Base-by-base conservation (phyloP, 495 filamentous ascomycete genomes). In the Penicillium pulvis region DNA sequence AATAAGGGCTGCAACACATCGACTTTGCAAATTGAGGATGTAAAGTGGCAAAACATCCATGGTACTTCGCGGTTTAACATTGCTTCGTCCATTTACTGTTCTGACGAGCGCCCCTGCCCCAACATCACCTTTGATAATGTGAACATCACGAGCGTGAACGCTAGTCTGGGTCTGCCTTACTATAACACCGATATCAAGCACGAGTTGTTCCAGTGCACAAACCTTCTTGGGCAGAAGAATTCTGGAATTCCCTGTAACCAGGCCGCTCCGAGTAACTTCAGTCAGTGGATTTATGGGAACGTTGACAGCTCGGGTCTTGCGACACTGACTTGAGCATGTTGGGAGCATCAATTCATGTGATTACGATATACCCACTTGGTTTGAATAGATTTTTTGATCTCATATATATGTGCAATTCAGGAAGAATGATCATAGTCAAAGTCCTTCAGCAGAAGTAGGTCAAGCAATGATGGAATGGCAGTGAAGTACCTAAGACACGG, bases 1-100 rank as follows among this genome's bases (percentile, higher is more conserved):
- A 44, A 60, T 51, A 71, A 66, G 43, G 57, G 57, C 33, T 84
- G 82, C 71, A 81, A 85, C 60, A 68, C 64, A 26, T 80, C 74
- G 19, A 77, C 72, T 43, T 61, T 84, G 31, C 67, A 76, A 51
- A 78, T 82, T 59, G 62, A 67, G 24, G 74, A 83, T 60, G 71
- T 86, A 43, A 73, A 67, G 35, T 86, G 80, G 80, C 68, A 78
- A 53, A 83, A 86, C 61, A 79, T 85, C 53, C 77, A 72, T 1
- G 83, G 82, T 14, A 85, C 82, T 9, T 72, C 73, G n/a, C 67
- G 75, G 19, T 83, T 79, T 64, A 84, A 84, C 61, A 77, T 83
- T 23, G 82, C 76, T 6, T 72, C 76, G 7, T 82, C 76, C 10
- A 79, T 85, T 19, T 79, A 85, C 64, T 84, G 81, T 64, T 73